Conservation (phyloP, 257 asterid species). For the Nicotiana benthamiana region DNA sequence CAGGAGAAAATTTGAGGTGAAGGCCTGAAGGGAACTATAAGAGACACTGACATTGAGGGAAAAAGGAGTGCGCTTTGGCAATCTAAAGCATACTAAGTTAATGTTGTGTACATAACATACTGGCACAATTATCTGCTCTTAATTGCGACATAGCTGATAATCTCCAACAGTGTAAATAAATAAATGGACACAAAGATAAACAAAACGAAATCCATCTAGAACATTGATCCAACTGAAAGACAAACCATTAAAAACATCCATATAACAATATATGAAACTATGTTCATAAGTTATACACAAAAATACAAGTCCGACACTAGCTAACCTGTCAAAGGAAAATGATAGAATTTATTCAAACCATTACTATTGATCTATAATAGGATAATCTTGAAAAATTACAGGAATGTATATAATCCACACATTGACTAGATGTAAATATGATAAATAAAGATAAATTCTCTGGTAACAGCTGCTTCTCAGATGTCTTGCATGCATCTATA, state of each 20-base stretch:
- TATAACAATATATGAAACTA: background rate
- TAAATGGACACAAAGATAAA: background rate
- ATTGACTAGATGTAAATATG: background rate
- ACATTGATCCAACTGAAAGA: background rate
- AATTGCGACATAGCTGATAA: background rate
- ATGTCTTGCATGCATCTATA: background rate
- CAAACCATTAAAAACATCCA: background rate
- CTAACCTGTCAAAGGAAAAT: background rate
- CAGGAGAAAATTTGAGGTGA: slow-evolving; percentile 21
- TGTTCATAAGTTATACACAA: background rate
- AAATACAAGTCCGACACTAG: background rate
- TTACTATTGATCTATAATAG: background rate
- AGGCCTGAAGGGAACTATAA: background rate
- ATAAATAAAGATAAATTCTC: background rate
- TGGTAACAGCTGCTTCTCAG: background rate
- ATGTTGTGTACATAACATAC: background rate
- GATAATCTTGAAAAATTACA: background rate
- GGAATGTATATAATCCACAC: background rate
- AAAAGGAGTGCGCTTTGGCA: background rate
- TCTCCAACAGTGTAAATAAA: background rate
- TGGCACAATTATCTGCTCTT: background rate
- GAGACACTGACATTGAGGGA: background rate
- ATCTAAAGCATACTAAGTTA: background rate
- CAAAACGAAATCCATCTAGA: background rate
- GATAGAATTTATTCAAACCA: background rate